Base-by-base conservation (phyloP, 768 basidiomycete species). In the Psilocybe sp. region DNA sequence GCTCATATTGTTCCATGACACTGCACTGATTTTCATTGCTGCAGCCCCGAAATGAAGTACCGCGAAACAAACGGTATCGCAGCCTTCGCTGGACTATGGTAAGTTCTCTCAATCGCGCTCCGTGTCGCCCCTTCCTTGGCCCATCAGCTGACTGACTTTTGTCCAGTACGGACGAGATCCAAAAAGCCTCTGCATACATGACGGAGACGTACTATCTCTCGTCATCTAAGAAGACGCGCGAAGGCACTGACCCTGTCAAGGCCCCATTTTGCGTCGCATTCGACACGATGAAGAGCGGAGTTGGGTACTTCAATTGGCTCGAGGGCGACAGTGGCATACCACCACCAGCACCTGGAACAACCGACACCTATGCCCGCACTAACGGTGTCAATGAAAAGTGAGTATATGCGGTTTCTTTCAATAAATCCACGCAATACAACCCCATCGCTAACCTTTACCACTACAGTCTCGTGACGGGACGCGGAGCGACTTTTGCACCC, bases 191-290 rank as follows among this genome's bases (percentile, higher is more conserved):
- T 10, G 82, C 84, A 5, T 89, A 86, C 57, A 75, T 91, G 49
- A 85, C 88, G 0, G 89, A 91, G 59, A 77, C 82, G 11, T 82
- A 81, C 58, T 67, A 75, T 36, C 69, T 75, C 28, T 66, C 71
- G 2, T 59, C 63, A 3, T 69, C 68, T 2, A 54, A 59, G n/a
- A 42, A 56, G 18, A 68, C 67, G 10, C 64, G 65, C 23, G 64
- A 64, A 32, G 74, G 69, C 4, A 60, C 57, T 18, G 73, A 78
- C 40, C 77, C 79, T 11, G 79, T 78, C 42, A 72, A 73, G 23
- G 75, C 85, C 3, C 86, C 88, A 0, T 90, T 90, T 60, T 87
- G 85, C 59, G 71, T 84, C 56, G 89, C 88, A 10, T 89, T 90
- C 59, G 70, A 72, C 28, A 69, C 68, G 0, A 56, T 63, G 14